Conservation (phyloP, 805 yeast species). For the Candida glaebosa region DNA sequence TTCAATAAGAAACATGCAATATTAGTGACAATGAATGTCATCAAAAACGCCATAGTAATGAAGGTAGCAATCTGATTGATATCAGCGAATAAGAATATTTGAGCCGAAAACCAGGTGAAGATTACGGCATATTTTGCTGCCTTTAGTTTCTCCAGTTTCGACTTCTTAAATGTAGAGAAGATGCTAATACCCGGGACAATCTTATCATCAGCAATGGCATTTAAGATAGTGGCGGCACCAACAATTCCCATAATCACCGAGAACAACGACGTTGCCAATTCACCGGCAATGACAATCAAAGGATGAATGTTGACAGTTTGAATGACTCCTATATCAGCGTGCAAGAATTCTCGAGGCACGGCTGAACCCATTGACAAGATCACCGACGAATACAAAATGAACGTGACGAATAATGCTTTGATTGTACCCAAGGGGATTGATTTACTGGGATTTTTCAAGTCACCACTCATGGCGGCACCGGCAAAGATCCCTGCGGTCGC, state of each 20-base stretch:
- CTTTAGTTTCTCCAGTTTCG: conserved; percentile 38
- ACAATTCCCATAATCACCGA: conserved; percentile 94
- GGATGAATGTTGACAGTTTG: conserved; percentile 76
- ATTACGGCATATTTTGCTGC: conserved; percentile 68
- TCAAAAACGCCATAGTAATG: conserved; percentile 94
- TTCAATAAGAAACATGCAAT: conserved; percentile 87
- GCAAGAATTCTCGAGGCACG: conserved; percentile 74
- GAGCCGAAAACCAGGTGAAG: conserved; percentile 80
- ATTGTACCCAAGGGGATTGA: conserved; percentile 94
- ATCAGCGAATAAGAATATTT: conserved; percentile 81
- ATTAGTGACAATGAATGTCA: conserved; percentile 94
- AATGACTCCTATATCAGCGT: conserved; percentile 77
- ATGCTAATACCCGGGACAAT: conserved; percentile 75
- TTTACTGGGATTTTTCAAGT: conserved; percentile 76
- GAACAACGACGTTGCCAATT: conserved; percentile 83
- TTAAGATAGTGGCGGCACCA: conserved; percentile 89
- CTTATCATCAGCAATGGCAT: conserved; percentile 86
- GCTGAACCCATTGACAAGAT: conserved; percentile 77
- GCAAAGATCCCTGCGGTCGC: conserved; percentile 99
- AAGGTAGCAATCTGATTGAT: conserved; percentile 92
- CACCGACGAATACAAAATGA: conserved; percentile 72
- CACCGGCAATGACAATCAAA: conserved; percentile 76
- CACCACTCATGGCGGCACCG: conserved; percentile 99
- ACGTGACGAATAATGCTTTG: conserved; percentile 76
- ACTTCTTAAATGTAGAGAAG: conserved; percentile 43